Conservation (phyloP, 495 filamentous ascomycete species). For the Glonium stellatum region DNA sequence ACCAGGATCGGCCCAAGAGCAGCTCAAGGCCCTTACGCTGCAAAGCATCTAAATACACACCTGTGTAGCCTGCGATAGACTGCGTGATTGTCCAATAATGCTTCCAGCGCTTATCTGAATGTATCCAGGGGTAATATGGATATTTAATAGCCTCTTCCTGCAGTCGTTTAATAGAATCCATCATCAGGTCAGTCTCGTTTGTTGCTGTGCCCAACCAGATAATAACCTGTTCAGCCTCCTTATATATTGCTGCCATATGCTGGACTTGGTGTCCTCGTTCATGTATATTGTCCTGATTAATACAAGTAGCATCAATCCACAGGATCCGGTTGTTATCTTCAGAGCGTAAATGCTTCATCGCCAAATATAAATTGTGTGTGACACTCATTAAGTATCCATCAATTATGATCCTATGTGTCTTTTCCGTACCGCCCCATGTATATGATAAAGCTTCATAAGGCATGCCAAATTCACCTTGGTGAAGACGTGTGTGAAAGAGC, state of each 20-base stretch:
- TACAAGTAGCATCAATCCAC: constrained; percentile 40
- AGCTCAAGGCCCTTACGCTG: too few species aligned
- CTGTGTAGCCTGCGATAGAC: too few species aligned
- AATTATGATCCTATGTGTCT: neutral
- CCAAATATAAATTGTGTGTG: constrained; percentile 8
- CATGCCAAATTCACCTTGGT: too few species aligned
- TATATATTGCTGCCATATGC: constrained; percentile 37
- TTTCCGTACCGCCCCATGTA: constrained; percentile 25
- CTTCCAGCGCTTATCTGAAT: too few species aligned
- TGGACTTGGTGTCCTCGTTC: constrained; percentile 34
- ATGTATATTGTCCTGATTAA: constrained; percentile 33
- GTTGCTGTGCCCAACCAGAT: constrained; percentile 25
- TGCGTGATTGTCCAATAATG: too few species aligned
- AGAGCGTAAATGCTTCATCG: constrained; percentile 6
- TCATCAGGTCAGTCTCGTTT: neutral
- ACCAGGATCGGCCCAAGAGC: constrained; percentile 28
- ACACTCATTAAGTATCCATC: neutral
- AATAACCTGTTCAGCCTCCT: constrained; percentile 23
- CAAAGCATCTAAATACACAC: too few species aligned
- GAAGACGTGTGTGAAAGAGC: too few species aligned
- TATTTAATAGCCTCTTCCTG: too few species aligned
- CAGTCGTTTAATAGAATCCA: neutral
- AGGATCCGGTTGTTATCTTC: constrained; percentile 15
- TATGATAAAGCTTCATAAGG: constrained; percentile 32
- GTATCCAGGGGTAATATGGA: too few species aligned